Evolutionary conservation across 2,329 filamentous ascomycete genomes (phyloP).

Genomic region (Aulographum hederae): DNA sequence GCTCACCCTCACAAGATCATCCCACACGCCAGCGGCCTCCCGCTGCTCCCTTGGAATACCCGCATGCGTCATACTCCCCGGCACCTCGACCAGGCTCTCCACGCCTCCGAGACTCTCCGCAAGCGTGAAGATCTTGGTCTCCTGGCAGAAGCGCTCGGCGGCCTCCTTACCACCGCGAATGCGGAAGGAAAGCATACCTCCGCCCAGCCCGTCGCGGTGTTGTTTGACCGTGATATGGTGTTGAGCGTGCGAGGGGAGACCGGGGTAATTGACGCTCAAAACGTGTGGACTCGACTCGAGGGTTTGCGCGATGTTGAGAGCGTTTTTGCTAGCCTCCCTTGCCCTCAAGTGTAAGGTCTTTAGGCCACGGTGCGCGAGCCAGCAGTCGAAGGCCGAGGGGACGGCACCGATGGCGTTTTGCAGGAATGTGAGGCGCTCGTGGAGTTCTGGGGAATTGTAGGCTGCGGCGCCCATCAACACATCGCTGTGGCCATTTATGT

Average conservation of each 20-base stretch:
- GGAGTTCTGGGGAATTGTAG: conserved; percentile 72
- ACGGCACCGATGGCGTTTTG: conserved; percentile 96
- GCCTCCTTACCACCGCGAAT: conserved; percentile 72
- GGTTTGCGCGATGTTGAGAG: conserved; percentile 53
- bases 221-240: conserved; percentile 72
- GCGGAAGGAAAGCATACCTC: conserved; percentile 94
- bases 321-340: conserved; percentile 68
- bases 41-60: conserved; percentile 82
- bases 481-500: conserved; percentile 94
- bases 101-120: conserved; percentile 87
- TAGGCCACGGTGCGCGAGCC: conserved; percentile 90
- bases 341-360: conserved; percentile 94
- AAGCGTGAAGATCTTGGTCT: conserved; percentile 76
- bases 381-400: conserved; percentile 88
- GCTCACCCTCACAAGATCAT: conserved; percentile 84
- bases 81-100: conserved; percentile 81
- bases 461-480: conserved; percentile 96
- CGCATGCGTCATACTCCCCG: conserved; percentile 90
- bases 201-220: conserved; percentile 85
- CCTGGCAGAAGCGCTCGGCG: conserved; percentile 81
- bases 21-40: conserved; percentile 83
- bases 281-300: conserved; percentile 70
- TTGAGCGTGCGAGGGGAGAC: conserved; percentile 73
- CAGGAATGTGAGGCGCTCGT: conserved; percentile 65
- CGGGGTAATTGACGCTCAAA: conserved; percentile 87